Evolutionary conservation across 2,329 filamentous ascomycete species (phyloP), one percentile per base, ranked within the genome.

Genomic region (Dryadomyces quercus-mongolicae): DNA sequence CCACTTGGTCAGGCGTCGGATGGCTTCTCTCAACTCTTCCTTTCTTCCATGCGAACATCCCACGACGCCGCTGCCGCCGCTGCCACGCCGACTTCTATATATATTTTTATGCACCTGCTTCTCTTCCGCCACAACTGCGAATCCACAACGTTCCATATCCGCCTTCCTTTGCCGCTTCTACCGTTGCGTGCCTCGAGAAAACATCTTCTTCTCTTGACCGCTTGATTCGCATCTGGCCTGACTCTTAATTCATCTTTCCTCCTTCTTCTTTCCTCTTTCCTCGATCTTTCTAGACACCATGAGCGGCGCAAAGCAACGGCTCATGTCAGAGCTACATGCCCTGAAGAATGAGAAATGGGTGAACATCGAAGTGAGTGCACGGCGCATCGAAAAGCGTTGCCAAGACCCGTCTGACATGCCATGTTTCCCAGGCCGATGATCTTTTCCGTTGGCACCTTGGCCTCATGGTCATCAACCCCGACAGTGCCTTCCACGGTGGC

Each of bases 331-430:
- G 75, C 83, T 88, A 72, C 85, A 86, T 68, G 76, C 80, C 47
- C 78, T 97, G 44, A 77, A 81, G 54, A 90, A 93, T 68, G 91
- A 96, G 76, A 89, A 88, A 67, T 98, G 92, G 92, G 86, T 95
- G 18, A 82, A 92, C 62, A 88, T 96, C 61, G 86, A 94, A 67
- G 87, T 90, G 70, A 58, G 78, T 64, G 45, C 51, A 5, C 31
- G n/a, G 21, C 10, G 7, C 25, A 15, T 12, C n/a, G 12, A 49
- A 8, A 49, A 9, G 21, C 25, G 7, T 25, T 20, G 7, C 21
- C 7, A 49, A 18, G 31, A 16, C 10, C 16, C 46, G 25, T 31
- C 20, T 21, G 38, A n/a, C 12, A 42, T 42, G 38, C 9, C 15
- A 5, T n/a, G n/a, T n/a, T 42, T 42, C 16, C 10, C 36, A 81